Percentiles rank a stretch among this genome's conserved stretches.
These are phyloP conservation scores for Chlamydomonas asymmetrica DNA, from an alignment of 139 green algal genomes.

Conservation along the genomic window DNA sequence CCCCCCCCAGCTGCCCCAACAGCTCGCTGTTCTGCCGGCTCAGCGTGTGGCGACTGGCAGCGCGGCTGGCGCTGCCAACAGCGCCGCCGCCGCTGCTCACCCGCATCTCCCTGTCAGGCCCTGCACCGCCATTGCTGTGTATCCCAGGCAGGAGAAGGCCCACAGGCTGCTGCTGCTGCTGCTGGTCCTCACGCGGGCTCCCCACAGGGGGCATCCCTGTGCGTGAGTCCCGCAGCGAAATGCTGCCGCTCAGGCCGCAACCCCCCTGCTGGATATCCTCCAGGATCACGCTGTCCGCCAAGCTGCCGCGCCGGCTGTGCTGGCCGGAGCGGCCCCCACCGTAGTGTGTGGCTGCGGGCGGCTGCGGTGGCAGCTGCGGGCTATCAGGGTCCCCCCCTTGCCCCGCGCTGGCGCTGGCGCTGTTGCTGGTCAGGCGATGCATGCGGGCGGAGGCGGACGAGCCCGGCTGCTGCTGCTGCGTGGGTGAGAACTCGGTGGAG, in stretches of 20 bases:
- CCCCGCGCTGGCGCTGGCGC: no score
- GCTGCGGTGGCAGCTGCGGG: no score
- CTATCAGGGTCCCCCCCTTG: no score
- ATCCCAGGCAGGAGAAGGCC: background rate
- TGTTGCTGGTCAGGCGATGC: background rate
- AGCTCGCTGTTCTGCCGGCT: background rate
- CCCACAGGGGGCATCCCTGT: no score
- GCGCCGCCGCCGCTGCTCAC: background rate
- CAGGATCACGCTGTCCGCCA: background rate
- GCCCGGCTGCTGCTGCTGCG: background rate
- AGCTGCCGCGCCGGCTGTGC: background rate
- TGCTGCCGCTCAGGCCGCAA: background rate
- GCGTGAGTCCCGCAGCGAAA: slow-evolving; percentile 5
- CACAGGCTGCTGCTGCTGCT: no score
- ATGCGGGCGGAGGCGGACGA: background rate
- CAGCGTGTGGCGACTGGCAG: background rate
- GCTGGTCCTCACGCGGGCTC: no score
- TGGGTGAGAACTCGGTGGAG: no score
- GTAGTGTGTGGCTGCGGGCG: background rate
- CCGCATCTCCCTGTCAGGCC: background rate
- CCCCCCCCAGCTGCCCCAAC: background rate
- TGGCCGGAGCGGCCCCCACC: background rate
- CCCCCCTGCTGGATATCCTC: background rate
- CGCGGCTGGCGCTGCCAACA: background rate
- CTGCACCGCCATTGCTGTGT: background rate